Percentiles rank a stretch among this genome's conserved stretches.
Evolutionary conservation across 768 basidiomycete species (phyloP).

Genomic region (Russula brevipes): DNA sequence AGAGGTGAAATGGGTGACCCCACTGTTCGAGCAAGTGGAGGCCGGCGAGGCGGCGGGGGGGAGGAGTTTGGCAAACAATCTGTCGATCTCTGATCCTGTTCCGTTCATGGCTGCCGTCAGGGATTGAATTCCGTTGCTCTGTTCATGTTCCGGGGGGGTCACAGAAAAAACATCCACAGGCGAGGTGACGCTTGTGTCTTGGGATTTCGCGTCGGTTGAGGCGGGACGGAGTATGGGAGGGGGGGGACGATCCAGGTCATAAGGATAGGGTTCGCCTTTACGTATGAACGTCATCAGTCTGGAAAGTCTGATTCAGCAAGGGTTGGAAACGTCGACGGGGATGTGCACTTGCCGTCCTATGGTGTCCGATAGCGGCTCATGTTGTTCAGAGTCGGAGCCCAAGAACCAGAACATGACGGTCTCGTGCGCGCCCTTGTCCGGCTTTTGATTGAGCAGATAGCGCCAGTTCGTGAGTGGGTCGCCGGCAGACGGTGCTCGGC

Average conservation of each 20-base stretch:
- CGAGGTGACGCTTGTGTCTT: neutral
- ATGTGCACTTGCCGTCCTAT: constrained; percentile 50
- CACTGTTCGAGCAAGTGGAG: constrained; percentile 26
- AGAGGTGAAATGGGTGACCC: constrained; percentile 43
- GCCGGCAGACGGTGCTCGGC: constrained; percentile 23
- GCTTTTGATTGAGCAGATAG: constrained; percentile 38
- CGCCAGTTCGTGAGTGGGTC: constrained; percentile 42
- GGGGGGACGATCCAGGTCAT: constrained; percentile 61
- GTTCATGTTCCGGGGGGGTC: neutral
- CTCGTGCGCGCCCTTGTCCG: constrained; percentile 50
- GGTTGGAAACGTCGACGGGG: neutral
- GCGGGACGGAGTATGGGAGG: constrained; percentile 44
- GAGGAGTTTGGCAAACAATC: constrained; percentile 40
- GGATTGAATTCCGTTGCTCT: constrained; percentile 1
- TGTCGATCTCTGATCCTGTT: constrained; percentile 39
- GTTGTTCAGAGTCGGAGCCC: constrained; percentile 48
- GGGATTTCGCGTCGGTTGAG: constrained; percentile 24
- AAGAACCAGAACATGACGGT: constrained; percentile 76
- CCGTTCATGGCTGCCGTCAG: constrained; percentile 20
- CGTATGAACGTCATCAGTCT: constrained; percentile 57
- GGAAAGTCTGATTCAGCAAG: neutral
- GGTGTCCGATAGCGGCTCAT: constrained; percentile 68
- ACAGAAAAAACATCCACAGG: neutral
- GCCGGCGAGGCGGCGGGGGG: constrained; percentile 29
- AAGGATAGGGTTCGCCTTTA: constrained; percentile 64